Evolutionary conservation across 257 asterid species (phyloP).

Genomic region (Echites panduratus): DNA sequence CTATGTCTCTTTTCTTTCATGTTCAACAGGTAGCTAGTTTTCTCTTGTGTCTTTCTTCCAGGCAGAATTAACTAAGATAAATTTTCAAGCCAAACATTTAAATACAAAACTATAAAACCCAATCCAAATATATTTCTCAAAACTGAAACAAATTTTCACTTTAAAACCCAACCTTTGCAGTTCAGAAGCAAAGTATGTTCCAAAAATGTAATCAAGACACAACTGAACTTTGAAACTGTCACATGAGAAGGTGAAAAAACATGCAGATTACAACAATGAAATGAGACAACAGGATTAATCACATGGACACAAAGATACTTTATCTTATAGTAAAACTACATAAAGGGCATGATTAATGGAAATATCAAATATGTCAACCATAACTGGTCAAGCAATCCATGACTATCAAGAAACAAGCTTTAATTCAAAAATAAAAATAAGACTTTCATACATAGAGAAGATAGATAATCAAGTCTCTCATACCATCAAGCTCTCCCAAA

Average conservation of each 20-base stretch:
- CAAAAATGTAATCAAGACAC: not conserved
- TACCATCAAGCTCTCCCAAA: too few relatives aligned
- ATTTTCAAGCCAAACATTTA: not conserved
- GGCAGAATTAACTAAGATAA: not conserved
- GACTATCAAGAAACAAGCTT: not conserved
- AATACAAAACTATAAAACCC: too few relatives aligned
- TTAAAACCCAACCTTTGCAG: not conserved
- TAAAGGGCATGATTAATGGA: not conserved
- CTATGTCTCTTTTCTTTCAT: not conserved
- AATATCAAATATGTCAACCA: not conserved
- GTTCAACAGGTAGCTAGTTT: not conserved
- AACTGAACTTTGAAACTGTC: not conserved
- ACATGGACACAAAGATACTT: not conserved
- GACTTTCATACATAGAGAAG: not conserved
- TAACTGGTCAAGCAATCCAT: not conserved
- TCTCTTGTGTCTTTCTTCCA: not conserved
- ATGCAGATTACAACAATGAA: not conserved
- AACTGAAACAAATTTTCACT: not conserved
- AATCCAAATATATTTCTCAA: too few relatives aligned
- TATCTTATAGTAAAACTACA: not conserved
- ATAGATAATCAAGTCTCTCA: not conserved
- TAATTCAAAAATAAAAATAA: not conserved
- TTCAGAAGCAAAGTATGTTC: not conserved
- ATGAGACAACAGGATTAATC: not conserved
- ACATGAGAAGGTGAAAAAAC: not conserved